These are phyloP conservation scores for Diaporthe aspalathi DNA, from an alignment of 2,329 filamentous ascomycete genomes.

Conservation along the genomic window DNA sequence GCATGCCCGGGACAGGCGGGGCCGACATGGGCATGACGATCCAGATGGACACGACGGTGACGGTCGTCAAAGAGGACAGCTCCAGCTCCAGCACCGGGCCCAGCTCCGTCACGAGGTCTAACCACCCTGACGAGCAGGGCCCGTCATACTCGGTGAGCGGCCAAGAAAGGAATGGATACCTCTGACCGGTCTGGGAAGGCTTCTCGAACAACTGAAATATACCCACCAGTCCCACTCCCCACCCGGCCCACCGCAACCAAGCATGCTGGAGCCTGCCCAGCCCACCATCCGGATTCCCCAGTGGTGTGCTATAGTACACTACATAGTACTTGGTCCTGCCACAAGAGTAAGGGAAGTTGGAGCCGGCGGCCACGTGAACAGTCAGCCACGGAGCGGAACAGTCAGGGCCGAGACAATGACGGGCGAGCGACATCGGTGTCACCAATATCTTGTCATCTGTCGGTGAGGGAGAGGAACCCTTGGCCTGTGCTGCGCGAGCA, in stretches of 20 bases:
- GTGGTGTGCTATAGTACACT: too few species aligned
- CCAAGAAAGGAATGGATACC: neutral
- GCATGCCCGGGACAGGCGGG: neutral
- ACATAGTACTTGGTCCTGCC: neutral
- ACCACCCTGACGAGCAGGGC: slow-evolving; percentile 8
- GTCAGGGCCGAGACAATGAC: slow-evolving; percentile 28
- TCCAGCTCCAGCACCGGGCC: slow-evolving; percentile 1
- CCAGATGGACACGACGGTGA: slow-evolving; percentile 47
- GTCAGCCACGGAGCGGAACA: neutral
- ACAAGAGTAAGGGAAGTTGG: slow-evolving; percentile 16
- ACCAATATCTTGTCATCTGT: slow-evolving; percentile 35
- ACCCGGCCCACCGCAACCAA: neutral
- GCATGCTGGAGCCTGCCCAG: neutral
- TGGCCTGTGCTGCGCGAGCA: slow-evolving; percentile 32
- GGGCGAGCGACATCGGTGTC: slow-evolving; percentile 31
- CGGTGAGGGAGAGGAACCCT: slow-evolving; percentile 30
- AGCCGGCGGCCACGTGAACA: slow-evolving; percentile 31
- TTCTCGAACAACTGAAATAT: slow-evolving; percentile 29
- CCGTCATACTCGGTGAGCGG: slow-evolving; percentile 21
- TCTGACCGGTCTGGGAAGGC: slow-evolving; percentile 19
- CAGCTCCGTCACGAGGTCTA: slow-evolving; percentile 5
- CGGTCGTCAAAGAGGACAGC: slow-evolving; percentile 42
- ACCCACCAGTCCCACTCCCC: neutral
- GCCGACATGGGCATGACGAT: slow-evolving; percentile 41
- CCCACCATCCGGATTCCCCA: too few species aligned